Evolutionary conservation across 2,329 filamentous ascomycete species (phyloP).

Genomic region (Aaosphaeria pasadenensis): DNA sequence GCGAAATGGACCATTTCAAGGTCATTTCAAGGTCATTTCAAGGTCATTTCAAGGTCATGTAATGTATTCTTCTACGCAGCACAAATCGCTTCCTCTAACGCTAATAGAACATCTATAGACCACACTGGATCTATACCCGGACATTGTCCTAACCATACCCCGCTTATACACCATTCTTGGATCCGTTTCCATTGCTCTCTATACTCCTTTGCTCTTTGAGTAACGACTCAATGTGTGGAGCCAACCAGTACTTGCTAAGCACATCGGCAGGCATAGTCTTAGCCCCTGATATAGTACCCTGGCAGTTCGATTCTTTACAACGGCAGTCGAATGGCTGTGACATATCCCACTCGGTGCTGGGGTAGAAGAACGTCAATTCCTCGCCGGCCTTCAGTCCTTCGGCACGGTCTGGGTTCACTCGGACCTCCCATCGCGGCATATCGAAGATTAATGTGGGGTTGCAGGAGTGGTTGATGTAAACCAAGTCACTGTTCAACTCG

Average conservation of each 20-base stretch:
- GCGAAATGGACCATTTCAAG: too few species aligned
- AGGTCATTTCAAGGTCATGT: too few species aligned
- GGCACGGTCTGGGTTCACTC: conserved; percentile 47
- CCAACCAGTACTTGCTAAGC: conserved; percentile 54
- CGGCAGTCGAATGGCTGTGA: conserved; percentile 67
- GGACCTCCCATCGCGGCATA: conserved; percentile 49
- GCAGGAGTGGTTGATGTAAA: conserved; percentile 59
- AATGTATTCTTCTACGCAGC: too few species aligned
- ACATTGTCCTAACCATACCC: too few species aligned
- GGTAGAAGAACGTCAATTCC: conserved; percentile 64
- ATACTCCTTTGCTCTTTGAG: conserved; percentile 17
- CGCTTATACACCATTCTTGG: too few species aligned
- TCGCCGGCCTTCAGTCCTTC: conserved; percentile 36
- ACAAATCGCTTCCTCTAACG: too few species aligned
- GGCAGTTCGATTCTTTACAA: conserved; percentile 58
- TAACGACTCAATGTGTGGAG: conserved; percentile 29
- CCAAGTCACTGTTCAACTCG: conserved; percentile 55
- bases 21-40: too few species aligned
- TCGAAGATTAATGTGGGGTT: conserved; percentile 53
- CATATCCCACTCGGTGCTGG: conserved; percentile 73
- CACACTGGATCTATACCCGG: too few species aligned
- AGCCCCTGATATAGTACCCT: conserved; percentile 62
- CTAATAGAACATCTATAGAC: too few species aligned
- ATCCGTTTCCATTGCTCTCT: too few species aligned
- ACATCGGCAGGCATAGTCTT: conserved; percentile 55